Evolutionary conservation across 495 filamentous ascomycete species (phyloP), one percentile per base, ranked within the genome.

Genomic region (Penicillium fimorum): DNA sequence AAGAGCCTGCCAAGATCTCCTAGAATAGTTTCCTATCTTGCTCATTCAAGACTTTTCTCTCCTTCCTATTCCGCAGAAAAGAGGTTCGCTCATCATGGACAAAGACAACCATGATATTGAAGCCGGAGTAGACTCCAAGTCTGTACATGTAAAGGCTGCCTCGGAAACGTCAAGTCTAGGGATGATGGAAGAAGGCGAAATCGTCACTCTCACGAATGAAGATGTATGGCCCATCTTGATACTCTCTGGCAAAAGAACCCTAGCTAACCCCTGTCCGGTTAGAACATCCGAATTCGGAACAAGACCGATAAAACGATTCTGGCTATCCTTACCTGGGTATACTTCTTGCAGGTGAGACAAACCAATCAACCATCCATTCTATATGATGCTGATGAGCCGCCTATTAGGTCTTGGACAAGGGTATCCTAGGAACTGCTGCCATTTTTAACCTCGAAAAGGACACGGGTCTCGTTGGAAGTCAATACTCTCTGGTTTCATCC

Each of bases 131-230:
- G 22, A 13, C 42, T n/a, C n/a, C n/a, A n/a, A n/a, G n/a, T n/a
- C n/a, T n/a, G n/a, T n/a, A n/a, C n/a, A n/a, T n/a, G n/a, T n/a
- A n/a, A n/a, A n/a, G n/a, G 10, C 11, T 10, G 42, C 13, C 42
- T 12, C 9, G 6, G 22, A 44, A 4, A 44, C 13, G 10, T 2
- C 42, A 4, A 4, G 22, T 4, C 4, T 22, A 4, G 42, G 24
- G 22, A 11, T 25, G 8, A 18, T 43, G 20, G 42, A 44, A 25
- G 42, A 44, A 15, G 42, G 22, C 9, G 17, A 25, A 2, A 13
- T 44, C 4, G 42, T 44, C 42, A 44, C 42, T 12, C n/a, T 44
- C 42, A 44, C 42, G 10, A 44, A 44, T 44, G 42, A 44, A 25
- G 42, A 44, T 0, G 40, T 43, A 43, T 22, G 22, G 42, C 4